A percentile compares a stretch with the other conserved stretches of the same genome.
These are phyloP conservation scores for Chlorella sp. DNA, from an alignment of 139 green algal species.

Conservation along the genomic window DNA sequence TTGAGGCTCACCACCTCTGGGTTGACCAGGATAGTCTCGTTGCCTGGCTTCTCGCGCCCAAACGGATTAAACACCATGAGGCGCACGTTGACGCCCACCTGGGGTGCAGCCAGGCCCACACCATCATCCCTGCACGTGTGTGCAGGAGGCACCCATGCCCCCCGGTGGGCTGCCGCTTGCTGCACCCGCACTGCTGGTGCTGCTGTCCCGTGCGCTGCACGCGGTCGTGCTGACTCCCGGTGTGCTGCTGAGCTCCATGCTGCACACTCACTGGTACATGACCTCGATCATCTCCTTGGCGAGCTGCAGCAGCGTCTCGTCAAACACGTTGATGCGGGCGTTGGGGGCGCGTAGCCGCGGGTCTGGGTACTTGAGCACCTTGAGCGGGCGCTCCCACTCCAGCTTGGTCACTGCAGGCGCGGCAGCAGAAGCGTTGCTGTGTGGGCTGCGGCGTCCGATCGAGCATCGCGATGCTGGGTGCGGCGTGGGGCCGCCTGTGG, in stretches of 20 bases:
- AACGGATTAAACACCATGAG: conserved; percentile 97
- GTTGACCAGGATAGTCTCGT: conserved; percentile 93
- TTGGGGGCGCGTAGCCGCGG: conserved; percentile 83
- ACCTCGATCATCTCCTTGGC: conserved; percentile 87
- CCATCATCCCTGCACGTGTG: conserved; percentile 93
- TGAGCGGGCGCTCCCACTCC: conserved; percentile 61
- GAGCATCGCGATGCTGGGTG: no score
- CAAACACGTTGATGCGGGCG: conserved; percentile 68
- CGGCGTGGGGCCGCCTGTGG: neutral
- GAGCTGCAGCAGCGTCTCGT: conserved; percentile 63
- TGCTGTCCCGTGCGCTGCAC: no score
- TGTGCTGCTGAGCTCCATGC: no score
- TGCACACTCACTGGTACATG: conserved; percentile 86
- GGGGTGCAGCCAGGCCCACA: conserved; percentile 92
- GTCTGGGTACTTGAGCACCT: conserved; percentile 88
- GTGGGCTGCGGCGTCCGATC: no score
- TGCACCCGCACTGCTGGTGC: neutral
- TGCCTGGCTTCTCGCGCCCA: conserved; percentile 35
- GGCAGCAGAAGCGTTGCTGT: neutral
- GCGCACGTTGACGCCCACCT: conserved; percentile 94
- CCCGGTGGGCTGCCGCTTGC: no score
- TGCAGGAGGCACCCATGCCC: conserved; percentile 3
- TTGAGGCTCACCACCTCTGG: conserved; percentile 37
- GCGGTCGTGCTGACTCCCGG: neutral
- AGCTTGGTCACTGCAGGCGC: conserved; percentile 42